Conservation (phyloP, 2,329 filamentous ascomycete genomes). For the Ceratocystis diversiconidia region DNA sequence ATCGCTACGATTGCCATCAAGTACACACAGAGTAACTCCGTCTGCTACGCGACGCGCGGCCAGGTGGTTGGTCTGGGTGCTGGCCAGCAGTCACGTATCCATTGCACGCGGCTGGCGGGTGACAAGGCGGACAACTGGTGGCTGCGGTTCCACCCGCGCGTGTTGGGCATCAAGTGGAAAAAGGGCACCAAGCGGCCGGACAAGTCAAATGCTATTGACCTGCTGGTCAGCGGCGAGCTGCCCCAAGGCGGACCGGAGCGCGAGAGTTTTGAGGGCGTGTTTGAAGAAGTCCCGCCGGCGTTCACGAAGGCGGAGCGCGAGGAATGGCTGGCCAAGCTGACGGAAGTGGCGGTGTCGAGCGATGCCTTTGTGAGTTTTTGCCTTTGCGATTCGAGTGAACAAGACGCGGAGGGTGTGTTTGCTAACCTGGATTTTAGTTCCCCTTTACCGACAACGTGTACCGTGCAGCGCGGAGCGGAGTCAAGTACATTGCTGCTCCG, state of each 20-base stretch:
- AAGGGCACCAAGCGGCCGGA: conserved; percentile 91
- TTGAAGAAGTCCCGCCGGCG: conserved; percentile 70
- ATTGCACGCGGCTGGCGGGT: conserved; percentile 92
- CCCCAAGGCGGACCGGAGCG: conserved; percentile 73
- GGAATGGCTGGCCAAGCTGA: conserved; percentile 71
- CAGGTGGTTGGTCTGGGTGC: conserved; percentile 90
- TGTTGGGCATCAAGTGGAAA: conserved; percentile 86
- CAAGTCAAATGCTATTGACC: conserved; percentile 95
- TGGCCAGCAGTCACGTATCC: conserved; percentile 92
- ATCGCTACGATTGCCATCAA: conserved; percentile 95
- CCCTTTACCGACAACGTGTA: conserved; percentile 98
- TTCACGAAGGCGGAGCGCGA: conserved; percentile 77
- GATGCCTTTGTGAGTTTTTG: conserved; percentile 76
- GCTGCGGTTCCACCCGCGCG: conserved; percentile 91
- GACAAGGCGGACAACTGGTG: conserved; percentile 99
- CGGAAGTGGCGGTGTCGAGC: conserved; percentile 72
- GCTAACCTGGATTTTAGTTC: conserved; percentile 45
- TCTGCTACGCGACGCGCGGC: conserved; percentile 90
- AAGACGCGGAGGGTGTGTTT: neutral
- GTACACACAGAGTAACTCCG: conserved; percentile 98
- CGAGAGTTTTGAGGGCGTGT: conserved; percentile 73
- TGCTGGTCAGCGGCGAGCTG: conserved; percentile 81
- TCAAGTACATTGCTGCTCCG: conserved; percentile 90
- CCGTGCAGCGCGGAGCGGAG: conserved; percentile 73
- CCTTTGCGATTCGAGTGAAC: neutral